Base-by-base conservation (phyloP, 2,329 filamentous ascomycete genomes). In the Myriangium duriaei region DNA sequence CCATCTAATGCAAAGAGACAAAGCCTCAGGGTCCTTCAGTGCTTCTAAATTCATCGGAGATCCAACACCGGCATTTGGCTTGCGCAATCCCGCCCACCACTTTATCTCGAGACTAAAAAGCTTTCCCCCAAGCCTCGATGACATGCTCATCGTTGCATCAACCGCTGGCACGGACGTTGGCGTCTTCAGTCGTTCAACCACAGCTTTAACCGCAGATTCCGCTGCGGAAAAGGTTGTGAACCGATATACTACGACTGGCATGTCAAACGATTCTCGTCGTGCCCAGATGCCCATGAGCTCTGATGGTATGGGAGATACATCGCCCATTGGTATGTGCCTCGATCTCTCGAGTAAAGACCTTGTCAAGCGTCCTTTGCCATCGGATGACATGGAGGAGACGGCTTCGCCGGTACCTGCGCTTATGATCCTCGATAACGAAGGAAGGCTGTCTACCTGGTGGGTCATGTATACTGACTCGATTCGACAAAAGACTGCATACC, bases 391-490 rank as follows among this genome's bases (percentile, higher is more conserved):
- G 32, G 72, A 81, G 19, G 73, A 87, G 50, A 92, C 86, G 4
- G 71, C 79, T 0, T 77, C 75, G 1, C 88, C 91, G 10, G 61
- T 96, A 6, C 91, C 91, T 4, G 84, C 79, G 9, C 67, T 94
- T 30, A 79, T 91, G 69, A 71, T 85, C 18, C 65, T 98, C 11
- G 96, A 92, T 43, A 79, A 94, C 47, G 84, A 95, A 51, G 91
- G 91, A 46, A 63, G 93, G 7, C 65, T 98, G 11, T 76, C 75
- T 32, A 72, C 77, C 10, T 98, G 88, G 86, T 95, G 88, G 84
- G 62, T 96, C 30, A 72, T 96, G 13, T 95, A 95, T 60, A 75
- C 81, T 24, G 85, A 92, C 30, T 86, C 88, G 2, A 77, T 98
- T 44, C 74, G 79, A 42, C 67, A 79, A 49, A 78, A 78, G 3